Base-by-base conservation (phyloP, 2,329 filamentous ascomycete species). In the Ustulina deusta region DNA sequence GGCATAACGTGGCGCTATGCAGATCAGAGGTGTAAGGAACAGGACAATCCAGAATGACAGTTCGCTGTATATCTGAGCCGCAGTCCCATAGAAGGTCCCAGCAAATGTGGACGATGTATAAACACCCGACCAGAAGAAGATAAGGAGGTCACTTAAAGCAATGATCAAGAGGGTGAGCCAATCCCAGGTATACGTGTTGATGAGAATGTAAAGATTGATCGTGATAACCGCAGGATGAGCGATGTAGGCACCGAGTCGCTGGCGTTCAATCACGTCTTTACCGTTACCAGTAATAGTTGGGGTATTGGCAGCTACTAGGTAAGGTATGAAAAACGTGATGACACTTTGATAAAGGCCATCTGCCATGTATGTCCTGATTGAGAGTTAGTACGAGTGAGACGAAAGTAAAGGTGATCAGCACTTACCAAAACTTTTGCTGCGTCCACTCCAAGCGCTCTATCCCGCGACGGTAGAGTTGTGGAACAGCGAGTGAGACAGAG, bases 361-460 rank as follows among this genome's bases (percentile, higher is more conserved):
- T 72, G 90, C 62, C 96, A 99, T 98, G 82, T 99, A 98, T 36
- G 93, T 81, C 92, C 91, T 94, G 71, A 17, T 46, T 32, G 52
- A 11, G 11, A 38, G 52, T 76, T 68, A 76, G 71, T 63, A 70
- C 27, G 49, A 55, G 66, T 54, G 9, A 13, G 17, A 0, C 1
- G 51, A 38, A n/a, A 44, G 62, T 3, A 42, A 0, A 34, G 27
- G n/a, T 17, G 34, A 69, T 22, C 62, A 42, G 9, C 49, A 83
- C 89, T 80, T 86, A 97, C 96, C 96, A 99, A 79, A 99, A 99
- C 81, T 99, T 99, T 60, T 83, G 84, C 79, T 97, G 93, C 4
- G 94, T 97, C 96, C 96, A 99, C 83, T 99, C 96, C 79, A 93
- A 88, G 68, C 95, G 91, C 83, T 98, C 94, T 74, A 99, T 99